Evolutionary conservation across 768 basidiomycete genomes (phyloP).

Genomic region (Saitozyma sp.): DNA sequence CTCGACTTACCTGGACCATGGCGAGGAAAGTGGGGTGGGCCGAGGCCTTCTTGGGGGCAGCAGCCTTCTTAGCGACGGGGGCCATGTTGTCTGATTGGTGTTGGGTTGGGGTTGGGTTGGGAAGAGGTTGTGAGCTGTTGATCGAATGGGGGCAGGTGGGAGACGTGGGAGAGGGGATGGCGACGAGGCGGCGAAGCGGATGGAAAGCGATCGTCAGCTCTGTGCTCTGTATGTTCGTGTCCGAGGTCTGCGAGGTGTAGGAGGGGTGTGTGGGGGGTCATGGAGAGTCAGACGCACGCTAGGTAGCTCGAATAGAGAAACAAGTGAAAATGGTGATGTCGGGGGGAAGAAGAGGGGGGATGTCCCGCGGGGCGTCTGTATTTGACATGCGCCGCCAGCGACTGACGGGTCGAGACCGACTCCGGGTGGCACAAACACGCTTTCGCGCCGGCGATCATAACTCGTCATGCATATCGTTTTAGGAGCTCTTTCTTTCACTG

Average conservation of each 20-base stretch:
- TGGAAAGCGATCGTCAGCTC: background rate
- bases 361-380: background rate
- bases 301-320: constrained; percentile 4
- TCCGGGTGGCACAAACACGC: constrained; percentile 4
- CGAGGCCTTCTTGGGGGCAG: constrained; percentile 44
- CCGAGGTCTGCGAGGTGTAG: background rate
- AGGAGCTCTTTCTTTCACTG: background rate
- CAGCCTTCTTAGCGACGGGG: constrained; percentile 48
- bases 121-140: constrained; percentile 19
- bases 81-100: constrained; percentile 44
- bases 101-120: constrained; percentile 12
- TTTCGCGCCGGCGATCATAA: background rate
- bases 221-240: background rate
- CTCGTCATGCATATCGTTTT: constrained; percentile 5
- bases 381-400: background rate
- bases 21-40: constrained; percentile 60
- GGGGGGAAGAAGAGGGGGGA: constrained; percentile 20
- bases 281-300: constrained; percentile 3
- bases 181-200: constrained; percentile 4
- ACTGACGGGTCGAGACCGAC: background rate
- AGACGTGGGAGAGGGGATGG: constrained; percentile 9
- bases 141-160: constrained; percentile 1
- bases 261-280: background rate
- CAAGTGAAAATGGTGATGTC: constrained; percentile 7
- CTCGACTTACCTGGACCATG: constrained; percentile 55